Conservation (phyloP, 2,329 filamentous ascomycete species). For the Fusarium sp. region DNA sequence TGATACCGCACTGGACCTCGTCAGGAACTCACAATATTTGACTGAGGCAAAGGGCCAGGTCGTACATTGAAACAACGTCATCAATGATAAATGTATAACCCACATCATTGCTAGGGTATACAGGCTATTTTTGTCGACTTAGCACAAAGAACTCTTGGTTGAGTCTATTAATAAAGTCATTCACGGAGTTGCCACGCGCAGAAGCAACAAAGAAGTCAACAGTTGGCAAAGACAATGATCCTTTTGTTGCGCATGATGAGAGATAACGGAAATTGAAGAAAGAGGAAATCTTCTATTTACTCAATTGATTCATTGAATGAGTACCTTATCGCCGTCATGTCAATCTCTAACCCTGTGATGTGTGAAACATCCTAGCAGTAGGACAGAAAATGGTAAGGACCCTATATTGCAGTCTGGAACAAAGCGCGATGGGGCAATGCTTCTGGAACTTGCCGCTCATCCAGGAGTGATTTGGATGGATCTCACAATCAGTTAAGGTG, state of each 20-base stretch:
- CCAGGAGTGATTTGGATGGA: too few species aligned
- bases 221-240: not conserved
- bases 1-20: rapidly evolving
- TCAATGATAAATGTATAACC: rapidly evolving
- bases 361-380: not conserved
- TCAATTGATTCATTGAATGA: not conserved
- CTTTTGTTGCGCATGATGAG: rapidly evolving
- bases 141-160: not conserved
- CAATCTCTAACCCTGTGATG: not conserved
- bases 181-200: not conserved
- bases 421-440: not conserved
- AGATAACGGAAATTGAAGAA: not conserved
- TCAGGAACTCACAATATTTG: not conserved
- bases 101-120: rapidly evolving
- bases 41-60: not conserved
- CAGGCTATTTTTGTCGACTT: not conserved
- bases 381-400: not conserved
- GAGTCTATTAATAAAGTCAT: not conserved
- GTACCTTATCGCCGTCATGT: too few species aligned
- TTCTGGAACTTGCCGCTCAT: too few species aligned
- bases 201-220: not conserved
- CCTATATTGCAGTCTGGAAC: not conserved
- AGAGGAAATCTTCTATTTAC: rapidly evolving
- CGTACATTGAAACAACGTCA: rapidly evolving
- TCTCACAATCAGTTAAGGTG: too few species aligned